Percentiles rank a stretch among this genome's conserved stretches.
Conservation (phyloP, 2,329 filamentous ascomycete genomes). For the Neoarthrinium moseri region DNA sequence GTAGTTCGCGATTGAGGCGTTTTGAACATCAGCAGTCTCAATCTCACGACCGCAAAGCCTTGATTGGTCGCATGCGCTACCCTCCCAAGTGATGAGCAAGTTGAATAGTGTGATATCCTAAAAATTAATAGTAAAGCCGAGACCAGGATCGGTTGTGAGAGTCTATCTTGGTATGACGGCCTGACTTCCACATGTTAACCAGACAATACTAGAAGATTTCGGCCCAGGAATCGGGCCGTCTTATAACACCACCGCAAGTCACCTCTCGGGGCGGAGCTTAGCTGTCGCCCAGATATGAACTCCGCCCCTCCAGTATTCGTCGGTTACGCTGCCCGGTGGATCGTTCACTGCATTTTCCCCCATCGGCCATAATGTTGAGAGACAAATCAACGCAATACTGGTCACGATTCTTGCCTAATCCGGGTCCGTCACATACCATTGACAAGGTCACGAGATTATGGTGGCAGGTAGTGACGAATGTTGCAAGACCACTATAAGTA, state of each 20-base stretch:
- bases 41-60: not conserved
- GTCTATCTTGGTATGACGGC: not conserved
- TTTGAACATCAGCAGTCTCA: not conserved
- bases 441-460: no score
- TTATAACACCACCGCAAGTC: not conserved
- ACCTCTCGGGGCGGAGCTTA: not conserved
- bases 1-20: no score
- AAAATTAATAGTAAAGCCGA: no score
- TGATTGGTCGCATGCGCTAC: not conserved
- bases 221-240: slow-evolving; percentile 6
- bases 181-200: not conserved
- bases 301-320: not conserved
- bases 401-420: not conserved
- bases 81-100: not conserved
- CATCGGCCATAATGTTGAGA: no score
- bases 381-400: not conserved
- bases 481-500: slow-evolving; percentile 8
- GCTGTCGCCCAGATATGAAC: not conserved
- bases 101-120: no score
- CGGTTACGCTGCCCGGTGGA: not conserved
- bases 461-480: not conserved
- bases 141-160: no score
- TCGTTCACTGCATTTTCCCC: no score
- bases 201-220: not conserved
- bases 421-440: no score